Base-by-base conservation (phyloP, 2,329 filamentous ascomycete species). In the Xylariaceae sp. region DNA sequence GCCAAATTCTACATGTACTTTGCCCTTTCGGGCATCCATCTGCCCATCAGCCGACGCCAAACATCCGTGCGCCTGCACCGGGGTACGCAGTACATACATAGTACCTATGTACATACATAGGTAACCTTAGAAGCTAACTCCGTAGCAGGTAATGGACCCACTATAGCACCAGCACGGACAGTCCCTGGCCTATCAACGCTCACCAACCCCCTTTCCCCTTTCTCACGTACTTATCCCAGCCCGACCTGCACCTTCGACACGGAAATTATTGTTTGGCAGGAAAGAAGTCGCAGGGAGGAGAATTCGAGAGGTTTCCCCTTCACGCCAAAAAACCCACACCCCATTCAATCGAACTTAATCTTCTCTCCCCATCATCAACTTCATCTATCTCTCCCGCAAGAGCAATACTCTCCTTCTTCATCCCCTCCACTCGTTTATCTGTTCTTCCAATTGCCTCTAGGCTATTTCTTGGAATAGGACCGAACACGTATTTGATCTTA, bases 261-360 rank as follows among this genome's bases (percentile, higher is more conserved):
- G 73, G 77, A 80, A 81, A 80, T 80, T 81, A 75, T 77, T 75
- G 70, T 73, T 74, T 77, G 72, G 71, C 73, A 73, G 63, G 62
- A 64, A 65, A 64, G 53, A 47, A 43, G 55, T 71, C 71, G 71
- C 71, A 71, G 73, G 70, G 71, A 72, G 59, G 64, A 58, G 56
- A 63, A 61, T 59, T 62, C 67, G 64, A 64, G 62, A 64, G 51
- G 52, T 54, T n/a, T 66, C 59, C 63, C 57, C 62, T 69, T 64
- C 60, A 64, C 62, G 57, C 63, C 48, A 53, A 56, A 57, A 66
- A 63, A 67, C 62, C 52, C 56, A 59, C 53, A 54, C 40, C 56
- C 16, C 43, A 53, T 54, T 53, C 43, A 53, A 56, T 54, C 50
- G 59, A 43, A 41, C 40, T 26, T 44, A 41, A 50, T 61, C 49